Evolutionary conservation across 495 filamentous ascomycete genomes (phyloP), one percentile per base, ranked within the genome.

Genomic region (Achaetomiella virescens): DNA sequence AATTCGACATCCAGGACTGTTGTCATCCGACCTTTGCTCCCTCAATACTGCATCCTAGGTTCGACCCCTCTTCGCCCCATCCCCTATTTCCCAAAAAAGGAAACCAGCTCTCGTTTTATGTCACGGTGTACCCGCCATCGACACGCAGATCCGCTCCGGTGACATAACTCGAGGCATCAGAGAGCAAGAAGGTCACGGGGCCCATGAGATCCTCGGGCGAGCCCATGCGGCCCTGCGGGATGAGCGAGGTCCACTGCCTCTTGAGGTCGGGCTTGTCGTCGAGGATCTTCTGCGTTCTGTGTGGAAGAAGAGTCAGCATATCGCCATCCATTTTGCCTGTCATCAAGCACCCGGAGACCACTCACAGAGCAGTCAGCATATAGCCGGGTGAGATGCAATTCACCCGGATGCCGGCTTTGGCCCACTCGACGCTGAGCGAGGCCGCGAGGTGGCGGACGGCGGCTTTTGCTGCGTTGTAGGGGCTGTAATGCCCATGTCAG

Each of bases 381-480:
- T 96, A 96, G 18, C 91, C 91, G 0, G 91, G 91, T 54, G 83
- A 87, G 65, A 96, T 95, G 66, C 86, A 90, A 70, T 96, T 96
- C 31, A 96, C 91, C 11, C 91, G 83, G 62, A 96, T 95, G 49
- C 83, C 84, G 22, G 84, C 79, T 47, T 83, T 78, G 4, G 91
- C 90, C 91, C 91, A 96, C 66, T 96, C 91, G 38, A 95, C 91
- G 29, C 88, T 88, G 31, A 96, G 75, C 40, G 83, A 89, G 18
- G 84, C 78, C 11, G 86, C 87, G 41, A 96, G 72, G 65, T 96
- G 91, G 24, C 89, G 77, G 25, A 96, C 89, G 0, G 90, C 91
- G 5, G 91, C 91, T 66, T 96, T 96, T 52, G 90, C 79, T 1
- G 84, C 89, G 65, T 95, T 95, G 68, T 96, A 96, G 0, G 91